These are phyloP conservation scores for Penicillium sp. DNA, from an alignment of 2,329 filamentous ascomycete species.

Conservation along the genomic window DNA sequence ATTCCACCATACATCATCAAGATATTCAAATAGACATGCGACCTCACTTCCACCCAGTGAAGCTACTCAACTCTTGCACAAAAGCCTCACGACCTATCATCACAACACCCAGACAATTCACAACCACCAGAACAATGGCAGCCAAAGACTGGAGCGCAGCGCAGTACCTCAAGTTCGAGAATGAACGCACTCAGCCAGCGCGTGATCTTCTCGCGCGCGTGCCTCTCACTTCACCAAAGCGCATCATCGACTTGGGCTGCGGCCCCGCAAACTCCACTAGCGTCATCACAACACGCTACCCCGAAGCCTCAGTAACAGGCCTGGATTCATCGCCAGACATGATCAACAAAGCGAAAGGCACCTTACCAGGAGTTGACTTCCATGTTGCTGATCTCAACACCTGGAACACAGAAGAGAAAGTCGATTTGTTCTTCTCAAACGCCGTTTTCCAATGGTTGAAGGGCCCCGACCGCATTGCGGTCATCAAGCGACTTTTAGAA, in stretches of 20 bases:
- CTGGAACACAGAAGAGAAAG: constrained; percentile 36
- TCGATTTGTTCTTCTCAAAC: constrained; percentile 57
- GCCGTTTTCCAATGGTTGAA: constrained; percentile 63
- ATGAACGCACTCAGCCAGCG: constrained; percentile 55
- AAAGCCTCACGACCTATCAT: neutral
- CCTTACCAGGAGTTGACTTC: constrained; percentile 49
- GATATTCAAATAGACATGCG: neutral
- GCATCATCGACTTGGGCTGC: constrained; percentile 61
- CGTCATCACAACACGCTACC: constrained; percentile 51
- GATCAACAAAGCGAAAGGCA: constrained; percentile 51
- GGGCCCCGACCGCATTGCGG: constrained; percentile 43
- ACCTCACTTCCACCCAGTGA: neutral
- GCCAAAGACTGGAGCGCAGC: constrained; percentile 54
- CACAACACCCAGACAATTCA: neutral
- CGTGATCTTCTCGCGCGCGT: constrained; percentile 56
- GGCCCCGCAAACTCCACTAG: constrained; percentile 61
- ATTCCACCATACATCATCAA: neutral
- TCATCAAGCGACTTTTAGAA: constrained; percentile 48
- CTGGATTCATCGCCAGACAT: constrained; percentile 60
- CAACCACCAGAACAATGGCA: constrained; percentile 10
- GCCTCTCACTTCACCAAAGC: constrained; percentile 40
- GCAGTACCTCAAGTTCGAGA: constrained; percentile 59
- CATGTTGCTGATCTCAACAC: constrained; percentile 48
- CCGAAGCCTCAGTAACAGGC: constrained; percentile 49
- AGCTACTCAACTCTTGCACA: neutral